Conservation (phyloP, 1,284 basidiomycete genomes). For the Pisolithus thermaeus region DNA sequence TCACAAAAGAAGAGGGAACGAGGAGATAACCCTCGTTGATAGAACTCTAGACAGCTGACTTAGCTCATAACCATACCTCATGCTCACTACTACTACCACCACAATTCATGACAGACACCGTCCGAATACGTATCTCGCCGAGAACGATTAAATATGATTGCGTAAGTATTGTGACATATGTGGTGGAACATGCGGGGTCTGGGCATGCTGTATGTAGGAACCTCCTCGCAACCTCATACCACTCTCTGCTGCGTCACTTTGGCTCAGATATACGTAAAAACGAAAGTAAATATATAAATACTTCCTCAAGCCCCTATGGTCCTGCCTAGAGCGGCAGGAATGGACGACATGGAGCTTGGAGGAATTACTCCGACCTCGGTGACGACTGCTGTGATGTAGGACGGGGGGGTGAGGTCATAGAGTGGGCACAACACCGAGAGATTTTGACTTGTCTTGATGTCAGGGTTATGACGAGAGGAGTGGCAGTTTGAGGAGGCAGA, state of each 20-base stretch:
- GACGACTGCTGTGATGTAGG: conserved; percentile 90
- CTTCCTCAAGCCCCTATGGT: conserved; percentile 18
- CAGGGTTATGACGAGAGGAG: conserved; percentile 2
- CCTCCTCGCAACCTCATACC: not conserved
- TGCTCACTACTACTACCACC: not conserved
- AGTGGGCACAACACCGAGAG: conserved; percentile 78
- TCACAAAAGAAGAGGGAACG: not conserved
- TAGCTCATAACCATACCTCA: not conserved
- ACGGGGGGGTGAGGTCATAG: conserved; percentile 89
- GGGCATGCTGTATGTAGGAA: not conserved
- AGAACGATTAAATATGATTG: not conserved
- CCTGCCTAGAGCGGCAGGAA: conserved; percentile 64
- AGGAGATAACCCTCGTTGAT: not conserved
- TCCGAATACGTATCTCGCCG: not conserved
- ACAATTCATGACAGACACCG: not conserved
- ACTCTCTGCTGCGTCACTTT: too few relatives aligned
- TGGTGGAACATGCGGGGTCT: not conserved
- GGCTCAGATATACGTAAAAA: not conserved
- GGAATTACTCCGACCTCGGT: conserved; percentile 93
- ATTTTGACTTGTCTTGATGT: conserved; percentile 30
- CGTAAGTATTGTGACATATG: not conserved
- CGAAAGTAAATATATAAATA: conserved; percentile 16
- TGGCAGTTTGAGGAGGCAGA: conserved; percentile 6
- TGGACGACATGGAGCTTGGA: conserved; percentile 77
- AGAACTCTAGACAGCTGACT: not conserved